Evolutionary conservation across 441 rosid species (phyloP).

Genomic region (Gossypium laxum): DNA sequence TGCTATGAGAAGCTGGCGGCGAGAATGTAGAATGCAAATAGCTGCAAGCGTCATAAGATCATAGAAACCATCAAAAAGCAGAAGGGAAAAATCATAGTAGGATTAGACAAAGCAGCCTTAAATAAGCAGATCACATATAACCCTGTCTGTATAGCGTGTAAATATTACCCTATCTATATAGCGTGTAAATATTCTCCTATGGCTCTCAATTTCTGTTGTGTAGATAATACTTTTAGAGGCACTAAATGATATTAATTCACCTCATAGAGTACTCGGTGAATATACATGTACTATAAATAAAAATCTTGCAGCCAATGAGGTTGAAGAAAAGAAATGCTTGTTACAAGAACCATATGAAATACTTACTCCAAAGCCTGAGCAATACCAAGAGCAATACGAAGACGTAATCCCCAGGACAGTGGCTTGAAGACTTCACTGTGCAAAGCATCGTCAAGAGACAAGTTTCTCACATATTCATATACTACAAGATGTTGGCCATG

Average conservation of each 20-base stretch:
- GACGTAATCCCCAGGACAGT: constrained; percentile 72
- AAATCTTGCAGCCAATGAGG: background rate
- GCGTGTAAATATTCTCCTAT: background rate
- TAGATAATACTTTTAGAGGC: background rate
- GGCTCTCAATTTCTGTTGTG: background rate
- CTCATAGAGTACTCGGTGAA: background rate
- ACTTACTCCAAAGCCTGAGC: constrained; percentile 79
- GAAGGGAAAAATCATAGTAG: background rate
- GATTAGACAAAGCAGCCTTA: constrained; percentile 6
- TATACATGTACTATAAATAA: background rate
- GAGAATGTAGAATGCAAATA: constrained; percentile 62
- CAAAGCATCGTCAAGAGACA: constrained; percentile 61
- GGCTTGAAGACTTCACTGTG: constrained; percentile 54
- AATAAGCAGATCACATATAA: background rate
- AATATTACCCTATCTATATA: background rate
- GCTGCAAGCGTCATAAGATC: constrained; percentile 37
- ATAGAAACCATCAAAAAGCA: background rate
- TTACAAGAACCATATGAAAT: constrained; percentile 6
- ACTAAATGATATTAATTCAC: background rate
- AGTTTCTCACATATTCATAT: constrained; percentile 59
- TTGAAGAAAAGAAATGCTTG: background rate
- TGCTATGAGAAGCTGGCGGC: constrained; percentile 68
- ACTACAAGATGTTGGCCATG: constrained; percentile 74
- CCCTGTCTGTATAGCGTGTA: background rate
- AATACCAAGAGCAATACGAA: constrained; percentile 67